phyloP scores from a whole-genome alignment of 495 filamentous ascomycete genomes.

The Aspergillus olivimuriae region DNA sequence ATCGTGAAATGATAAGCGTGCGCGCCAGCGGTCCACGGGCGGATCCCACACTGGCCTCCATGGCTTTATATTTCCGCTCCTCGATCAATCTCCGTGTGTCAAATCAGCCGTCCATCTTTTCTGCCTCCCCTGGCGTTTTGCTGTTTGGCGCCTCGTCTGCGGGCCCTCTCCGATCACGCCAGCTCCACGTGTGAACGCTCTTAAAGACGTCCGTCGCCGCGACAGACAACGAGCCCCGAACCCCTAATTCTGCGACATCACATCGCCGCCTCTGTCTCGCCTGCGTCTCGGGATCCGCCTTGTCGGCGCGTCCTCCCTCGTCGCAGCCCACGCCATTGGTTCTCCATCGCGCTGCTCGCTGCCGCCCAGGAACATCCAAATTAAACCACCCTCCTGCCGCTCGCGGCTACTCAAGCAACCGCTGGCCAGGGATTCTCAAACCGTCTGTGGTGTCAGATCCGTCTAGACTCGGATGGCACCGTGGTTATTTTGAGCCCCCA shows the following conservation, averaged over 20 bases:
- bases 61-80: not conserved
- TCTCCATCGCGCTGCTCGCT: conserved; percentile 1
- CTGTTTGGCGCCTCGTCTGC: not conserved
- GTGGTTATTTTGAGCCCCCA: conserved; percentile 5
- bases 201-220: not conserved
- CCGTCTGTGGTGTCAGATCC: conserved; percentile 11
- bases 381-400: conserved; percentile 10
- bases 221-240: not conserved
- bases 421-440: conserved; percentile 10
- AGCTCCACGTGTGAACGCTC: not conserved
- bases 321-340: conserved; percentile 14
- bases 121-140: not conserved
- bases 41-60: not conserved
- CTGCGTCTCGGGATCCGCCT: conserved; percentile 16
- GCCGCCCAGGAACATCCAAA: conserved; percentile 12
- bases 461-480: conserved; percentile 9
- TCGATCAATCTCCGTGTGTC: not conserved
- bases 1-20: conserved; percentile 9
- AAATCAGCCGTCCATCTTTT: not conserved
- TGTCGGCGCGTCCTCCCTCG: conserved; percentile 17
- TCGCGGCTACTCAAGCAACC: conserved; percentile 21
- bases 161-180: not conserved
- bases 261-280: no score
- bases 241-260: not conserved
- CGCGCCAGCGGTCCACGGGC: conserved; percentile 2